phyloP scores from a whole-genome alignment of 1,284 basidiomycete genomes.

The Lignosus rhinocerotis region DNA sequence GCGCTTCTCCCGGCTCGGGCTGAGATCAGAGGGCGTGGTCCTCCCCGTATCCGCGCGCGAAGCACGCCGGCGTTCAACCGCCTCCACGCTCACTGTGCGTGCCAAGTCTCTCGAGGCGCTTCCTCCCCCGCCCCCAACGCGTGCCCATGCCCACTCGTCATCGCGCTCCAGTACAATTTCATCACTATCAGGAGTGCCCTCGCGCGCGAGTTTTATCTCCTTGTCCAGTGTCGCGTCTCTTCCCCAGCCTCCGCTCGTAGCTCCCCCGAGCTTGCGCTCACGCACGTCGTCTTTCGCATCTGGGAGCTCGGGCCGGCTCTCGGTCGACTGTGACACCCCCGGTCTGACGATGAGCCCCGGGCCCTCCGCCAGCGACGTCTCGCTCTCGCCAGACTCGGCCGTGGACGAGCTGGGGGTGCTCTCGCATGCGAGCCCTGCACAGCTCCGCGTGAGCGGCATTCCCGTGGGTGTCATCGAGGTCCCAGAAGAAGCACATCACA shows the following conservation, averaged over 20 bases:
- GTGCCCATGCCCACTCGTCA: background rate
- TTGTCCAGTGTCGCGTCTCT: background rate
- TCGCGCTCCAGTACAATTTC: constrained; percentile 7
- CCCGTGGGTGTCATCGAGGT: constrained; percentile 22
- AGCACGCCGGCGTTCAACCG: constrained; percentile 18
- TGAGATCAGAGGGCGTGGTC: constrained; percentile 41
- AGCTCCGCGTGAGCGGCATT: constrained; percentile 23
- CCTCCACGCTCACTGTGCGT: constrained; percentile 1
- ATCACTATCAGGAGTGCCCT: background rate
- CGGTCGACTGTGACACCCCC: constrained; percentile 21
- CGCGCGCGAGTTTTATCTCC: background rate
- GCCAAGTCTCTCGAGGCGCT: constrained; percentile 4
- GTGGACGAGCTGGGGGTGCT: constrained; percentile 3
- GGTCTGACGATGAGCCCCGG: constrained; percentile 21
- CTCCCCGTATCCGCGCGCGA: constrained; percentile 43
- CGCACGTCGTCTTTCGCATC: constrained; percentile 20
- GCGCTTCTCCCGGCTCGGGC: constrained; percentile 43
- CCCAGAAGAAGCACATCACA: background rate
- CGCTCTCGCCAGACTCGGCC: constrained; percentile 5
- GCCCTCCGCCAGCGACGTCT: constrained; percentile 14
- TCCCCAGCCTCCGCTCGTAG: background rate
- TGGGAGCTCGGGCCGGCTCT: constrained; percentile 7
- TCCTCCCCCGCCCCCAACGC: constrained; percentile 1
- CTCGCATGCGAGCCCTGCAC: constrained; percentile 1
- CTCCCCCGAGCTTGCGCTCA: constrained; percentile 8